Conservation (phyloP, 1,139 yeast genomes). For the Arxiozyma heterogenica region DNA sequence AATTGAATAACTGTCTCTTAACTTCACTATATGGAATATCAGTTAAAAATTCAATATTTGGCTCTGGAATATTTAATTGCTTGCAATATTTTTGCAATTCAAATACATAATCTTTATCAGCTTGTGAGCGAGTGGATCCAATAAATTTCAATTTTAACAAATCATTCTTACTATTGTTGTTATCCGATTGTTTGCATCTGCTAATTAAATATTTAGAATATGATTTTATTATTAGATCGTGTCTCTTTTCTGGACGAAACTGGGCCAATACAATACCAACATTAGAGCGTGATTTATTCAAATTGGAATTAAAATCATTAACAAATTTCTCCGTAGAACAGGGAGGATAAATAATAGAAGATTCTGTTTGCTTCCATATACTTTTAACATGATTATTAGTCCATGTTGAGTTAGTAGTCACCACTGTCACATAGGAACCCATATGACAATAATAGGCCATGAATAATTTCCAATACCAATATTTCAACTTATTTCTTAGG, state of each 20-base stretch:
- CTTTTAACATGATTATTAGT: constrained; percentile 61
- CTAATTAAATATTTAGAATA: constrained; percentile 42
- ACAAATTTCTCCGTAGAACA: constrained; percentile 58
- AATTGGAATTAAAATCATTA: background rate
- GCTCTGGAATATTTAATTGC: constrained; percentile 39
- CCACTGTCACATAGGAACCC: constrained; percentile 59
- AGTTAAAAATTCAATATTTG: constrained; percentile 54
- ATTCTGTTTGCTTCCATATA: constrained; percentile 44
- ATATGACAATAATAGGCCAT: constrained; percentile 54
- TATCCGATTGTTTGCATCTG: background rate
- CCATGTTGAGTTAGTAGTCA: constrained; percentile 86
- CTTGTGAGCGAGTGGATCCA: constrained; percentile 73
- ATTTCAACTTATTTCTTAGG: constrained; percentile 37
- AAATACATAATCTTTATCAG: constrained; percentile 55
- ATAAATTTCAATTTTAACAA: constrained; percentile 56
- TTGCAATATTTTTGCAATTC: constrained; percentile 40
- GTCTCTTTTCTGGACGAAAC: constrained; percentile 93
- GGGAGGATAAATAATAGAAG: constrained; percentile 68
- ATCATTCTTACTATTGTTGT: constrained; percentile 12
- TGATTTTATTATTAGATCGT: constrained; percentile 54
- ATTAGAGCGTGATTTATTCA: constrained; percentile 25
- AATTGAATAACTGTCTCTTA: constrained; percentile 42
- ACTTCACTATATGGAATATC: constrained; percentile 70
- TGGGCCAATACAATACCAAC: constrained; percentile 76
- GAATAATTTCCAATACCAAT: constrained; percentile 60